Evolutionary conservation across 2,329 filamentous ascomycete genomes (phyloP).

Genomic region (Pseudopyricularia cyperi): DNA sequence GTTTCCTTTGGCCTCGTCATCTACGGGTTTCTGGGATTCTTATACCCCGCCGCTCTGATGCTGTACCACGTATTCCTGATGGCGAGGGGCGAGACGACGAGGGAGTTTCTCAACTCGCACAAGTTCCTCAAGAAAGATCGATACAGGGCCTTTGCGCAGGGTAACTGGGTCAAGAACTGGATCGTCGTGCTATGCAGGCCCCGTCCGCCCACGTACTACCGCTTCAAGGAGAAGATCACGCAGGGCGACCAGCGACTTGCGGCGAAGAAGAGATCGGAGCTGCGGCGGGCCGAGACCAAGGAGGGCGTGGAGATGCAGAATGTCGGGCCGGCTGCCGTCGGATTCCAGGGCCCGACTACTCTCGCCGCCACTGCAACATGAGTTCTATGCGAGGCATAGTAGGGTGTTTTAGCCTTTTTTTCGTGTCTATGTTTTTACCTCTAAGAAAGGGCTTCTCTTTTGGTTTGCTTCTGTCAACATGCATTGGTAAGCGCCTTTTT

Average conservation of each 20-base stretch:
- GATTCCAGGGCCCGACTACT: conserved; percentile 41
- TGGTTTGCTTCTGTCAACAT: neutral
- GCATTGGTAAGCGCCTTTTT: neutral
- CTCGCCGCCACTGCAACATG: conserved; percentile 13
- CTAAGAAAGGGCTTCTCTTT: neutral
- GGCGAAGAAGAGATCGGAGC: conserved; percentile 28
- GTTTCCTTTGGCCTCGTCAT: conserved; percentile 83
- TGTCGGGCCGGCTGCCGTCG: conserved; percentile 28
- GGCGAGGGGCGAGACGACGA: conserved; percentile 81
- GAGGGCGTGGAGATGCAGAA: conserved; percentile 62
- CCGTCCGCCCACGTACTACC: conserved; percentile 75
- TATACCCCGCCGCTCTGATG: conserved; percentile 74
- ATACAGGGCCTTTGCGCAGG: conserved; percentile 80
- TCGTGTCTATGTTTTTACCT: neutral
- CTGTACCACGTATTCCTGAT: conserved; percentile 88
- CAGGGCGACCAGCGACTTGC: conserved; percentile 79
- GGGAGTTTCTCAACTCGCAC: conserved; percentile 91
- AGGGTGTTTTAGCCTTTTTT: neutral
- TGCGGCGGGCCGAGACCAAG: conserved; percentile 31
- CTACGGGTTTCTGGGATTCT: conserved; percentile 59
- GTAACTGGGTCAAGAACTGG: conserved; percentile 64
- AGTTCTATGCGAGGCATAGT: neutral
- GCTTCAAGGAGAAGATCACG: conserved; percentile 66
- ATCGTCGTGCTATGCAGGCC: conserved; percentile 70
- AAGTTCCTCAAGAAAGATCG: conserved; percentile 90